These are phyloP conservation scores for Arachis stenosperma DNA, from an alignment of 306 rosid species.

Conservation along the genomic window DNA sequence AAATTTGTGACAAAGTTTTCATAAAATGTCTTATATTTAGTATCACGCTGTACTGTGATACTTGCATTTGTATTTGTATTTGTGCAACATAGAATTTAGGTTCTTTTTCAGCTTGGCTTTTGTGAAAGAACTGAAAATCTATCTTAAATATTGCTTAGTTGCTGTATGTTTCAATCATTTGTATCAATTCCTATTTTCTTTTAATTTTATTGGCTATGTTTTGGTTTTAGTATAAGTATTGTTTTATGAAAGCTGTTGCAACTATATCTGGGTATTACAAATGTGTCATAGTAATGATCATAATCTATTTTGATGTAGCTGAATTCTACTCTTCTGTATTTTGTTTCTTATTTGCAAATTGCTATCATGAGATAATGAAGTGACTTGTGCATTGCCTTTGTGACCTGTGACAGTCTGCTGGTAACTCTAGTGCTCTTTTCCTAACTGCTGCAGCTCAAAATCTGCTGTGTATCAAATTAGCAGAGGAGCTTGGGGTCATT, in stretches of 20 bases:
- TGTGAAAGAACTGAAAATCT: conserved; percentile 14
- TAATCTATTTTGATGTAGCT: conserved; percentile 5
- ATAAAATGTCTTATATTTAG: no score
- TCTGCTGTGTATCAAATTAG: conserved; percentile 81
- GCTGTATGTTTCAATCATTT: conserved; percentile 4
- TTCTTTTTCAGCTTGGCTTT: conserved; percentile 10
- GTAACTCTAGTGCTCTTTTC: conserved; percentile 98
- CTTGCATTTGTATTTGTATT: no score
- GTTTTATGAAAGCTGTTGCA: background rate
- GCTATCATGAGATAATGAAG: conserved; percentile 31
- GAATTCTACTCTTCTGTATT: conserved; percentile 7
- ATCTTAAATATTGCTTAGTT: conserved; percentile 1
- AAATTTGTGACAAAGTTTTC: no score
- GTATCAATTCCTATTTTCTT: background rate
- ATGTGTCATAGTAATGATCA: background rate
- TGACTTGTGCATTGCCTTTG: conserved; percentile 51
- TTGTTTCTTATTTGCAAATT: conserved; percentile 31
- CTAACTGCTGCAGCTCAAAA: conserved; percentile 99
- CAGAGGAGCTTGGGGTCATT: conserved; percentile 83
- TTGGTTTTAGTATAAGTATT: background rate
- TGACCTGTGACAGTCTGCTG: conserved; percentile 74
- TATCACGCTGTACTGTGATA: no score
- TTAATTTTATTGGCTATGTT: conserved; percentile 3
- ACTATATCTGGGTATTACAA: conserved; percentile 1
- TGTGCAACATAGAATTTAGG: background rate